phyloP scores from a whole-genome alignment of 305 asterid species.

The Fraxinus xanthoxyloides region DNA sequence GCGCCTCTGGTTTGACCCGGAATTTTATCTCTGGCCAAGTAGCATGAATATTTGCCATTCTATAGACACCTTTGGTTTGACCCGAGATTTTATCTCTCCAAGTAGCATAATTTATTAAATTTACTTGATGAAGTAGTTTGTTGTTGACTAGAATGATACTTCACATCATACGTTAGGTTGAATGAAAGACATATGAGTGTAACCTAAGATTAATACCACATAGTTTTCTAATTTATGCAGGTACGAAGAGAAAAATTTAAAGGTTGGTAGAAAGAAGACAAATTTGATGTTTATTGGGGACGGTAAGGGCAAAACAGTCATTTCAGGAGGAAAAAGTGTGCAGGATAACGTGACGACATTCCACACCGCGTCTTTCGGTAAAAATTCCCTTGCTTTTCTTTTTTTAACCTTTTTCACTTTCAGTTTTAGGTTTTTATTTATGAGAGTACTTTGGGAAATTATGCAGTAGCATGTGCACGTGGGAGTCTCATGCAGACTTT shows the following conservation, averaged over 20 bases:
- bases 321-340: conserved; percentile 76
- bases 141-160: background rate
- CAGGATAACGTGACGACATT: conserved; percentile 71
- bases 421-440: background rate
- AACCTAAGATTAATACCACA: background rate
- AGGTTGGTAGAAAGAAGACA: conserved; percentile 84
- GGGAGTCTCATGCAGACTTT: background rate
- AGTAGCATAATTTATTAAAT: background rate
- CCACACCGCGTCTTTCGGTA: conserved; percentile 94
- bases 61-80: too few relatives aligned
- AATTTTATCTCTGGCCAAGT: too few relatives aligned
- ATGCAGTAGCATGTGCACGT: background rate
- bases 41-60: too few relatives aligned
- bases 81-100: too few relatives aligned
- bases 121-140: background rate
- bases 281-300: conserved; percentile 91
- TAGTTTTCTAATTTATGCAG: conserved; percentile 29
- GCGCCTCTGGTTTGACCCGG: too few relatives aligned
- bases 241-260: conserved; percentile 70
- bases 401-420: background rate
- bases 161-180: background rate
- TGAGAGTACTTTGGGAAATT: background rate
- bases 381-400: background rate
- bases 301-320: conserved; percentile 90
- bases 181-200: background rate